Percentiles rank a stretch among this genome's conserved stretches.
phyloP scores from a whole-genome alignment of 2,329 filamentous ascomycete genomes.

The Colletotrichum sp. region DNA sequence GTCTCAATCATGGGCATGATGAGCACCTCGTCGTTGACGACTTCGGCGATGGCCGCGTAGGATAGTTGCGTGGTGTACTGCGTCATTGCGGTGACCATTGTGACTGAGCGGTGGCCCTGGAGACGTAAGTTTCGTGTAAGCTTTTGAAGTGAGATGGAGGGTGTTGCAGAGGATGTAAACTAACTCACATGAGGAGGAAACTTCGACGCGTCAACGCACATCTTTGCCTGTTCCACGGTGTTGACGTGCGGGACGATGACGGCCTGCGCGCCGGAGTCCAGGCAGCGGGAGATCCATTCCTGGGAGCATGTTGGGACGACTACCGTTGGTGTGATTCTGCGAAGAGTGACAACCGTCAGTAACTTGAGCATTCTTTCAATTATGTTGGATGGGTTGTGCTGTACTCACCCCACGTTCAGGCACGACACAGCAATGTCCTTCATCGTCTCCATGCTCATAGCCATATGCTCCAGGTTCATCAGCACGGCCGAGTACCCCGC shows the following conservation, averaged over 20 bases:
- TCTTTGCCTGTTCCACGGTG: slow-evolving; percentile 48
- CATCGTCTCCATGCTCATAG: slow-evolving; percentile 10
- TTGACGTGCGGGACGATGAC: slow-evolving; percentile 54
- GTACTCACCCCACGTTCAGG: neutral
- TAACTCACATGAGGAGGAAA: slow-evolving; percentile 48
- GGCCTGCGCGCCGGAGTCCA: slow-evolving; percentile 56
- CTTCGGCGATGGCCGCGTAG: slow-evolving; percentile 1
- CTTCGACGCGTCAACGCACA: slow-evolving; percentile 53
- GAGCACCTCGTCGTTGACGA: slow-evolving; percentile 2
- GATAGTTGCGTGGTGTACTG: slow-evolving; percentile 3
- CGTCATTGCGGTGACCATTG: slow-evolving; percentile 12
- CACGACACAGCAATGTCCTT: slow-evolving; percentile 3
- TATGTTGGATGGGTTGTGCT: no score
- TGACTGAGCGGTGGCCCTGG: slow-evolving; percentile 2
- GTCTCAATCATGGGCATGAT: slow-evolving; percentile 16
- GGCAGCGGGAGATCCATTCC: slow-evolving; percentile 35
- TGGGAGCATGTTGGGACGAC: slow-evolving; percentile 4
- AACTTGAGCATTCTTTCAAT: no score
- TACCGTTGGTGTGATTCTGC: neutral
- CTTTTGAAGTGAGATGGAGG: rapidly evolving
- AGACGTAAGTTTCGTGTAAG: neutral
- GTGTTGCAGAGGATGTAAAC: rapidly evolving
- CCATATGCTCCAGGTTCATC: slow-evolving; percentile 10
- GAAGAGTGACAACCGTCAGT: neutral
- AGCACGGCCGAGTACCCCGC: slow-evolving; percentile 4